Base-by-base conservation (phyloP, 805 yeast genomes). In the Cephaloascus fragrans region DNA sequence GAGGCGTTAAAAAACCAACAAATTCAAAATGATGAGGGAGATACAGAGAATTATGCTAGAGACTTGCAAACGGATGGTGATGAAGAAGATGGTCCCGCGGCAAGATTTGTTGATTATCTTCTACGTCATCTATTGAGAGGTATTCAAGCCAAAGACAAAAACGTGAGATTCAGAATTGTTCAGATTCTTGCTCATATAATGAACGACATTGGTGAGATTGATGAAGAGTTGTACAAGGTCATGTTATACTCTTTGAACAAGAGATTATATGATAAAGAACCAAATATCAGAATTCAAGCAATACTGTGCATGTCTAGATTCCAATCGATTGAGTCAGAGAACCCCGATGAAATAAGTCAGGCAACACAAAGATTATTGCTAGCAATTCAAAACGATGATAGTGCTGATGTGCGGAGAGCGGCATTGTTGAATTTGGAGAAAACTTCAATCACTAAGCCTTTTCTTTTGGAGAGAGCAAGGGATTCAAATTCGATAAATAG, bases 391-490 rank as follows among this genome's bases (percentile, higher is more conserved):
- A 75, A 81, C 51, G 98, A 90, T 58, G 73, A 85, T 2, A 81
- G 82, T 49, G 79, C 96, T 0, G 97, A 93, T 44, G 96, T 89
- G 1, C 71, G 97, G 47, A 69, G 95, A 43, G 88, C 94, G 0
- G 90, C 90, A 0, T 60, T 88, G 50, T 61, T 82, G 34, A 84
- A 87, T 52, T 55, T 90, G 26, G 76, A 71, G 18, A 80, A 78
- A 47, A 71, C 71, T 33, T 48, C 58, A 3, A 46, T 50, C 1
- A 80, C 88, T 0, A 61, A 75, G 16, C 76, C 81, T 1, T 69
- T 65, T 40, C 61, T 87, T 2, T 61, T 88, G 28, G 93, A 82
- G 51, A 71, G 97, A 42, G 95, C 95, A 1, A 71, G 95, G 41
- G 98, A 90, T 57, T 67, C 66, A 3, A 84, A 83, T 52, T 59